Evolutionary conservation across 495 filamentous ascomycete genomes (phyloP), one percentile per base, ranked within the genome.

Genomic region (Achaetomiella virescens): DNA sequence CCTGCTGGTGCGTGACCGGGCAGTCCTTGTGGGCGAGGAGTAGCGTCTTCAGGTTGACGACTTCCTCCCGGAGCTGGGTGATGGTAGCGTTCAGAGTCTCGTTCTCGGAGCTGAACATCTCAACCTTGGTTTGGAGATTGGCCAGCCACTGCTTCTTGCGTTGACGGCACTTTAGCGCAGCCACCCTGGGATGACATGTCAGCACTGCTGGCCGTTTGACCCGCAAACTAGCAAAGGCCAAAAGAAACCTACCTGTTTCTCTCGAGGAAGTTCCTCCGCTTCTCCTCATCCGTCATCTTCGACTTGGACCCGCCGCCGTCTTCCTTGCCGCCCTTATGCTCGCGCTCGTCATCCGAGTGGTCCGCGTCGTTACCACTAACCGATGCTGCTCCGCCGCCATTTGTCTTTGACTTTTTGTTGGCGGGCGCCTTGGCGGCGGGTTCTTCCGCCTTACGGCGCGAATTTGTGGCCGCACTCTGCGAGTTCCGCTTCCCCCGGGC

Each of bases 201-300:
- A 57, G 44, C 18, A 21, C 17, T 18, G 24, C 11, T 9, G 6
- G 10, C 37, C 18, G 29, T 29, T 20, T n/a, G 24, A 55, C 24
- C 33, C n/a, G 9, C 18, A 8, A 41, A 9, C 22, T 2, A 37
- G 21, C 1, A 17, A 12, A 33, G 4, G 0, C 9, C 21, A 1
- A 4, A n/a, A 12, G 52, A 22, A 58, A 77, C 88, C 63, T 82
- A 97, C 93, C 93, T 81, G 70, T 98, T 98, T 31, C 93, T 78
- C 63, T 98, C 93, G 9, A 98, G 76, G 72, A 98, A 98, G 64
- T 98, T 98, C 75, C 93, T 96, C 37, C 93, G 75, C 78, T 98
- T 98, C 73, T 98, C 93, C 66, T 97, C 93, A 61, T 98, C 93
- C 12, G 93, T 97, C 95, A 97, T 97, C 75, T 97, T 98, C 0